Evolutionary conservation across 1,139 yeast genomes (phyloP), one percentile per base, ranked within the genome.

Genomic region (Nakaseomyces bracarensis): DNA sequence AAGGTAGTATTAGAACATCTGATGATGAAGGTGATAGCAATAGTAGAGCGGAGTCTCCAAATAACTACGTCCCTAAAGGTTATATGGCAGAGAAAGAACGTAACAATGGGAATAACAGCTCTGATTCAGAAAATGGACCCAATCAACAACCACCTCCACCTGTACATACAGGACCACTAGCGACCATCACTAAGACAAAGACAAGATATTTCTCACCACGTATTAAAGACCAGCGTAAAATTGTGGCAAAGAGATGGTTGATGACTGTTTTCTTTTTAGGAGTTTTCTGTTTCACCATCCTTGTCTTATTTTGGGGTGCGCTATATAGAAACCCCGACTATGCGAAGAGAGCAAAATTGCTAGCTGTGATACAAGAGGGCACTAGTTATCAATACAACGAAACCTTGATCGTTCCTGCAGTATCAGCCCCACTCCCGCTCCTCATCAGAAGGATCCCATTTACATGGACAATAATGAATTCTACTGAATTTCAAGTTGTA

Each of bases 391-490:
- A 11, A 18, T 37, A 9, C 18, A 26, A 27, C 18, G 20, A 27
- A 6, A 35, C 35, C 11, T 16, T 13, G n/a, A 10, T 23, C 3
- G 21, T 33, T 3, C 39, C 38, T 13, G 27, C 39, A 7, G 29
- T 36, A 6, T 35, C 42, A 2, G 35, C 21, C 10, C 16, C 27
- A 22, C 19, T 51, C 15, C 48, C 50, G 11, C 26, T 40, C 3
- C 30, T 51, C 19, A 38, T 49, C 19, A 43, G 42, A 8, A 26
- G 35, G 9, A 41, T 43, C 3, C 47, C 52, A 7, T 57, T 58
- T 9, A 47, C 50, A 6, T 61, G 51, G 59, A 60, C 35, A 54
- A 59, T 49, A 55, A 70, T 49, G 48, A 53, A 40, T 45, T 41
- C 55, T 9, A 36, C 56, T 2, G 38, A 46, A 11, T 52, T 56